A percentile compares a stretch with the other conserved stretches of the same genome.
phyloP scores from a whole-genome alignment of 805 yeast species.

The Sungouiella blattae region DNA sequence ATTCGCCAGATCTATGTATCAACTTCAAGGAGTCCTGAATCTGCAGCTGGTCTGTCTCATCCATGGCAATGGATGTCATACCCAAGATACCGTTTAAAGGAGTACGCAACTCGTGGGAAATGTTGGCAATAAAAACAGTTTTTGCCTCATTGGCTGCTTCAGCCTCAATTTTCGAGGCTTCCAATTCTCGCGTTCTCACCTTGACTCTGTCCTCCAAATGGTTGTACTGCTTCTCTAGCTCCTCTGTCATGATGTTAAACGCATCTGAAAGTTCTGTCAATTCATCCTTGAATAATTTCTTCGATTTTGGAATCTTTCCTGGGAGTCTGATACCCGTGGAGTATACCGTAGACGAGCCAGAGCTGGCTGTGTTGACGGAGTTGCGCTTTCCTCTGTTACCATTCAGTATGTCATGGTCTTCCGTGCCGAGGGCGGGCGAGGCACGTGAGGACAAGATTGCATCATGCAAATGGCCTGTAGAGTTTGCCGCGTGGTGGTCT shows the following conservation, averaged over 20 bases:
- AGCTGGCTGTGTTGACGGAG: conserved; percentile 28
- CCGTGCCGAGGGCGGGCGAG: background rate
- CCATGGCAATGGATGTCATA: conserved; percentile 92
- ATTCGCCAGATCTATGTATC: conserved; percentile 88
- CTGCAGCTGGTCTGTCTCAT: conserved; percentile 65
- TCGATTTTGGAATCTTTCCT: conserved; percentile 30
- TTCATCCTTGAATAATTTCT: conserved; percentile 70
- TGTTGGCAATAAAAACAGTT: conserved; percentile 88
- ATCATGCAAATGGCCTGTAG: too few species aligned
- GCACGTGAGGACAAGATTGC: background rate
- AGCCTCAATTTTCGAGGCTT: conserved; percentile 82
- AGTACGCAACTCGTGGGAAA: conserved; percentile 90
- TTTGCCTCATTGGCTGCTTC: conserved; percentile 96
- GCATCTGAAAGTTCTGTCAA: conserved; percentile 83
- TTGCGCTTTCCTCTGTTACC: conserved; percentile 9
- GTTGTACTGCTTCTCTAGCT: conserved; percentile 76
- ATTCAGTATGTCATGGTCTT: conserved; percentile 1
- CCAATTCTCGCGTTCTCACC: conserved; percentile 82
- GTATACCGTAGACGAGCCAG: conserved; percentile 33
- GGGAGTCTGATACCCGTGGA: conserved; percentile 41
- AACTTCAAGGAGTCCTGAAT: conserved; percentile 75
- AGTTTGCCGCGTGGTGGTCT: conserved; percentile 7
- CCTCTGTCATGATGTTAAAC: conserved; percentile 88
- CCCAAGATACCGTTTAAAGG: conserved; percentile 96
- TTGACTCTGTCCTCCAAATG: conserved; percentile 85